phyloP scores from a whole-genome alignment of 306 rosid species.

The Adenanthera pavonina region DNA sequence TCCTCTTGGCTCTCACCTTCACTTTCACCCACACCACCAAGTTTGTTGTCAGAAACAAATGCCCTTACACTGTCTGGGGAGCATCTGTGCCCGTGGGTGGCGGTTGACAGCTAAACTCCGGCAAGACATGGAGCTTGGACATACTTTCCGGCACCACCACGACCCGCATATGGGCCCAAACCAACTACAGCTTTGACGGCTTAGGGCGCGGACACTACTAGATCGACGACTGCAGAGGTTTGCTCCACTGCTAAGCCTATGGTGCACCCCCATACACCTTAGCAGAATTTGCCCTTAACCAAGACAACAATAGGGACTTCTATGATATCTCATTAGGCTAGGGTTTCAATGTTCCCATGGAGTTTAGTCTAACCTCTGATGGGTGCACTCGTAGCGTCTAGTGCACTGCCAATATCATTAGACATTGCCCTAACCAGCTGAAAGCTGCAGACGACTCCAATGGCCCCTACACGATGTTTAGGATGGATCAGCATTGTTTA shows the following conservation, averaged over 20 bases:
- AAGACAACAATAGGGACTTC: slow-evolving; percentile 41
- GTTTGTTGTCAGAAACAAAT: slow-evolving; percentile 45
- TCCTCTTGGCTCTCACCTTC: too few species aligned
- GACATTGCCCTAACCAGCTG: too few species aligned
- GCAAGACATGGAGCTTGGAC: slow-evolving; percentile 34
- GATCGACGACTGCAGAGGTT: slow-evolving; percentile 57
- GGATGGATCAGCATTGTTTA: too few species aligned
- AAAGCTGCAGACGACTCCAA: too few species aligned
- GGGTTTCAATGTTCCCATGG: too few species aligned
- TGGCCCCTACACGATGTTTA: too few species aligned
- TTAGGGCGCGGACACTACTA: slow-evolving; percentile 49
- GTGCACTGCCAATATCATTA: slow-evolving; percentile 39
- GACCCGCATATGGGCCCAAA: slow-evolving; percentile 61
- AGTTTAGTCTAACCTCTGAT: slow-evolving; percentile 33
- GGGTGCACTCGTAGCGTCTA: slow-evolving; percentile 11
- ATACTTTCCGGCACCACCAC: slow-evolving; percentile 8
- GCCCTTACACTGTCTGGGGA: slow-evolving; percentile 55
- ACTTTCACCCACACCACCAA: too few species aligned
- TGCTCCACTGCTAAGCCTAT: slow-evolving; percentile 34
- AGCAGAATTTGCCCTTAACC: slow-evolving; percentile 54
- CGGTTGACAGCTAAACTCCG: slow-evolving; percentile 38
- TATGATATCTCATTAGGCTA: slow-evolving; percentile 45
- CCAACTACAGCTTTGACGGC: slow-evolving; percentile 51
- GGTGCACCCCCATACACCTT: slow-evolving; percentile 57
- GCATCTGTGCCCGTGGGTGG: slow-evolving; percentile 49